Base-by-base conservation (phyloP, 345 rosid genomes). In the Ricinus communis region DNA sequence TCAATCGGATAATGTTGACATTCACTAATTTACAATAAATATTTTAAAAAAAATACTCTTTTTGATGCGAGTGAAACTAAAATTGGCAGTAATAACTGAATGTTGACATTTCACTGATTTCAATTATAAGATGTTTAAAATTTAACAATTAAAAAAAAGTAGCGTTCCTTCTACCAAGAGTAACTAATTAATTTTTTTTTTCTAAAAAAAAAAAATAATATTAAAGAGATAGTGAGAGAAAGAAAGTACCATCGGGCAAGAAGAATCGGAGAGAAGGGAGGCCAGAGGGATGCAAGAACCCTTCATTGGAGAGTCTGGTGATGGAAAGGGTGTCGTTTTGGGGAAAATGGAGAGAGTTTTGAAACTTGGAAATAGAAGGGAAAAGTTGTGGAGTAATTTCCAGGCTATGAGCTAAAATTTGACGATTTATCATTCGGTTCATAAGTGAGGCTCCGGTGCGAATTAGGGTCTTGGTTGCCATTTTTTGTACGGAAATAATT, bases 241-340 rank as follows among this genome's bases (percentile, higher is more conserved):
- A 24, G 45, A 38, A 18, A 40, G 57, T 71, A 94, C 97, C 97
- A n/a, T 91, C 88, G 12, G 98, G 97, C 69, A 91, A 77, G 91
- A 86, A 94, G 90, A 94, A 94, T 55, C 77, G 83, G 68, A 90
- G 86, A 31, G 95, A 88, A 41, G 98, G 97, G 70, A 91, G 86
- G 69, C 96, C 96, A 57, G 76, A 77, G 2, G 98, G 98, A 56
- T 92, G 77, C n/a, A 86, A 68, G 73, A 88, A 91, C 0, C 83
- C 90, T 52, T 82, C 76, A 21, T 85, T 80, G 1, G 80, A 47
- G 43, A 47, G 58, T 15, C 14, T 50, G 14, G 40, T n/a, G 11
- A 49, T 0, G 16, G 67, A 71, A 50, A 3, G 13, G 50, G 21
- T 22, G 36, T 87, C 88, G 80, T 58, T 81, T 54, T 41, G 85